A percentile compares a stretch with the other conserved stretches of the same genome.
Evolutionary conservation across 345 rosid genomes (phyloP).

Genomic region (Camelina neglecta): DNA sequence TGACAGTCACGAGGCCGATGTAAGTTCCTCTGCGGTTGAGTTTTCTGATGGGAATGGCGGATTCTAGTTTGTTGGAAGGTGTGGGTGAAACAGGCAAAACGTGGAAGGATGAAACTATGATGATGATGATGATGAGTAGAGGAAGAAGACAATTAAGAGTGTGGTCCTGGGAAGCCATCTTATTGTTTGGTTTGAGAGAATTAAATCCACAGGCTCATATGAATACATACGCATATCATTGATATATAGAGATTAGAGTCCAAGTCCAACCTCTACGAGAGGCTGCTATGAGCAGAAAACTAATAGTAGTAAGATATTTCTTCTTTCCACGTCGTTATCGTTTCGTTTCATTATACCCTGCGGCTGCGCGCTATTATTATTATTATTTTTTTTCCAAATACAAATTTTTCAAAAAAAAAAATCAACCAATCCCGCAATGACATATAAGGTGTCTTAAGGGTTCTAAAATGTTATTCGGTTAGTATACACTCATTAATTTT

Average conservation of each 20-base stretch:
- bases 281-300: not conserved
- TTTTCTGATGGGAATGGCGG: slow-evolving; percentile 35
- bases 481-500: no score
- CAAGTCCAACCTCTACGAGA: not conserved
- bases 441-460: no score
- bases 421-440: no score
- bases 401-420: no score
- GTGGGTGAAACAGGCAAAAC: slow-evolving; percentile 34
- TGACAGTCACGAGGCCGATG: slow-evolving; percentile 55
- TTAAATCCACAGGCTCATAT: not conserved
- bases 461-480: no score
- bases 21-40: slow-evolving; percentile 53
- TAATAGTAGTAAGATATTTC: not conserved
- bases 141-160: slow-evolving; percentile 9
- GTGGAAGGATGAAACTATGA: slow-evolving; percentile 14
- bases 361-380: no score
- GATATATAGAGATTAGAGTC: not conserved
- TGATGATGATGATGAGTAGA: slow-evolving; percentile 1
- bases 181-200: not conserved
- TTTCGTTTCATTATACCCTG: no score
- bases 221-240: not conserved
- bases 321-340: no score
- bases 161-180: slow-evolving; percentile 33
- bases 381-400: no score
- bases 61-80: slow-evolving; percentile 11